A percentile compares a stretch with the other conserved stretches of the same genome.
Conservation (phyloP, 148 eudicot genomes). For the Linanthus parryae region DNA sequence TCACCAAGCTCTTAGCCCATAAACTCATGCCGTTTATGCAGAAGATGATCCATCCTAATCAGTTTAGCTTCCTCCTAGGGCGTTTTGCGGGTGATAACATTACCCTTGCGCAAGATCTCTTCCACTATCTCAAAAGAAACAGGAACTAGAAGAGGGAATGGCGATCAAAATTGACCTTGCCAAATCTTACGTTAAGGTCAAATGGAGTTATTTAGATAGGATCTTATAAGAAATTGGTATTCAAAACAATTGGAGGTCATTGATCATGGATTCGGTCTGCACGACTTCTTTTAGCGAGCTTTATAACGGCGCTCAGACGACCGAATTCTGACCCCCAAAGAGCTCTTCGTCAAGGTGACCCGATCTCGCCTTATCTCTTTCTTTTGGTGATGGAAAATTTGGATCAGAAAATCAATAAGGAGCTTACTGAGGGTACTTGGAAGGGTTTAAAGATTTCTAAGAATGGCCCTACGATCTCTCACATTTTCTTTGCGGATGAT, state of each 20-base stretch:
- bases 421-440: neutral
- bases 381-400: too few relatives aligned
- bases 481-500: neutral
- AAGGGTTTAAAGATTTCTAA: neutral
- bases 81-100: neutral
- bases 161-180: neutral
- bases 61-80: neutral
- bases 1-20: neutral
- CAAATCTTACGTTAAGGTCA: neutral
- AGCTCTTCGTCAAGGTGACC: too few relatives aligned
- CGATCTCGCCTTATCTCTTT: too few relatives aligned
- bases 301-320: slow-evolving; percentile 1
- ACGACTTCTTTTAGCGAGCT: neutral
- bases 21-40: neutral
- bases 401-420: too few relatives aligned
- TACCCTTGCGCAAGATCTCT: neutral
- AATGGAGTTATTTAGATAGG: neutral
- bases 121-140: neutral
- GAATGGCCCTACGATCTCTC: neutral
- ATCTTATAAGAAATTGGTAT: neutral
- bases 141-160: neutral
- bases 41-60: neutral
- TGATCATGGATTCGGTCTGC: neutral
- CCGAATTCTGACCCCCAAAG: too few relatives aligned
- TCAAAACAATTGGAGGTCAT: neutral